phyloP scores from a whole-genome alignment of 2,329 filamentous ascomycete genomes.

The Coniochaeta pulveracea region DNA sequence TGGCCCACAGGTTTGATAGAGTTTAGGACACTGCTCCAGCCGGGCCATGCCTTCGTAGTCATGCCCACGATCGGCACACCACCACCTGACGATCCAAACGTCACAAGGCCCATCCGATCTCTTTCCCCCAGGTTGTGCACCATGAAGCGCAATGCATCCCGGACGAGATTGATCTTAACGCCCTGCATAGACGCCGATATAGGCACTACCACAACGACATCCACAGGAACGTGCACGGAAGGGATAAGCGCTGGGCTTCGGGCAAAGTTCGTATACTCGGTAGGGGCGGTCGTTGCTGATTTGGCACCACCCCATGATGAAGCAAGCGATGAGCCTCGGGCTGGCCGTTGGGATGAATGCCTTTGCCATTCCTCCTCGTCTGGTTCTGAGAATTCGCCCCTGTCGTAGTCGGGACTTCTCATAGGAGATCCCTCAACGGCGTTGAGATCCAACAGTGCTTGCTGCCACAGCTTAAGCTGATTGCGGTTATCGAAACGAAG shows the following conservation, averaged over 20 bases:
- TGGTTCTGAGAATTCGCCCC: conserved; percentile 63
- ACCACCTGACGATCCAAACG: conserved; percentile 88
- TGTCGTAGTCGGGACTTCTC: conserved; percentile 67
- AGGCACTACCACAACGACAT: conserved; percentile 92
- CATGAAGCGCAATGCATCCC: conserved; percentile 86
- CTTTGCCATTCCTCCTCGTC: conserved; percentile 86
- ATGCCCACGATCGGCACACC: conserved; percentile 95
- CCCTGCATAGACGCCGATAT: conserved; percentile 98
- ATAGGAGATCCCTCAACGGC: conserved; percentile 51
- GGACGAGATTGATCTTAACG: conserved; percentile 91
- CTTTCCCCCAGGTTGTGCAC: conserved; percentile 81
- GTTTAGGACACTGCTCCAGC: conserved; percentile 77
- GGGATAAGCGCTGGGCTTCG: conserved; percentile 29
- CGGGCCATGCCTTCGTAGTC: conserved; percentile 89
- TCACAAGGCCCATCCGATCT: conserved; percentile 94
- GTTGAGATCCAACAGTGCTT: conserved; percentile 75
- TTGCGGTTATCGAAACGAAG: conserved; percentile 75
- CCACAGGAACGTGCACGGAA: conserved; percentile 77
- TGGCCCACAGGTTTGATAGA: conserved; percentile 90
- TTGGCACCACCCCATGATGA: conserved; percentile 73
- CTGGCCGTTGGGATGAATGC: conserved; percentile 30
- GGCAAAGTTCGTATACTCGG: conserved; percentile 76
- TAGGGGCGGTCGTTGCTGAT: conserved; percentile 79
- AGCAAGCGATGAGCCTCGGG: conserved; percentile 70
- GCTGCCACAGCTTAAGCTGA: conserved; percentile 84